These are phyloP conservation scores for Yamadazyma olivae DNA, from an alignment of 805 yeast genomes.

Conservation along the genomic window DNA sequence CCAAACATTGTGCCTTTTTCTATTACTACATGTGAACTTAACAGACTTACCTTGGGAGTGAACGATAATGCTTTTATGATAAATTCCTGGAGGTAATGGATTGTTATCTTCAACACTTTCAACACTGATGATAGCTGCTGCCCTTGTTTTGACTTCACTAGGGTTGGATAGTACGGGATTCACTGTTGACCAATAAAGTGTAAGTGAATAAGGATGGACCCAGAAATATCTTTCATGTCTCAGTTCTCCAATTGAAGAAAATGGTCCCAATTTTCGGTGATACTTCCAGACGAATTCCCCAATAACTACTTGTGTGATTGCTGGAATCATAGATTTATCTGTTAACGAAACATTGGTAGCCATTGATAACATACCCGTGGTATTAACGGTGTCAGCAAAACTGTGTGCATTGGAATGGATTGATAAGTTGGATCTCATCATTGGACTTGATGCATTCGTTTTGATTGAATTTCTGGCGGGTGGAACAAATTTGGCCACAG, in stretches of 20 bases:
- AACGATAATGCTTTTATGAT: conserved; percentile 78
- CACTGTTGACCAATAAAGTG: conserved; percentile 82
- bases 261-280: conserved; percentile 71
- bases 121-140: conserved; percentile 76
- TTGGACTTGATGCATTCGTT: conserved; percentile 9
- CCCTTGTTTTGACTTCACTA: conserved; percentile 62
- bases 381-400: conserved; percentile 28
- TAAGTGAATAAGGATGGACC: conserved; percentile 92
- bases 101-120: conserved; percentile 80
- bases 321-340: conserved; percentile 73
- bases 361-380: conserved; percentile 39
- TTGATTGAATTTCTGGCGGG: conserved; percentile 3
- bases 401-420: conserved; percentile 24
- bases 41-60: conserved; percentile 58
- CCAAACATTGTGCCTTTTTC: conserved; percentile 91
- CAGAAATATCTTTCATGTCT: conserved; percentile 93
- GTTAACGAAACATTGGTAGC: conserved; percentile 64
- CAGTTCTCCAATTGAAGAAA: conserved; percentile 69
- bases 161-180: conserved; percentile 77
- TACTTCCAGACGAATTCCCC: conserved; percentile 90
- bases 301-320: conserved; percentile 87
- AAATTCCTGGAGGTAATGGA: conserved; percentile 85
- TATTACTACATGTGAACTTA: conserved; percentile 82
- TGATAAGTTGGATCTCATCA: conserved; percentile 29
- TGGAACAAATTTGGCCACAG: conserved; percentile 12